Evolutionary conservation across 2,329 filamentous ascomycete genomes (phyloP).

Genomic region (Stachybotrys echinatus): DNA sequence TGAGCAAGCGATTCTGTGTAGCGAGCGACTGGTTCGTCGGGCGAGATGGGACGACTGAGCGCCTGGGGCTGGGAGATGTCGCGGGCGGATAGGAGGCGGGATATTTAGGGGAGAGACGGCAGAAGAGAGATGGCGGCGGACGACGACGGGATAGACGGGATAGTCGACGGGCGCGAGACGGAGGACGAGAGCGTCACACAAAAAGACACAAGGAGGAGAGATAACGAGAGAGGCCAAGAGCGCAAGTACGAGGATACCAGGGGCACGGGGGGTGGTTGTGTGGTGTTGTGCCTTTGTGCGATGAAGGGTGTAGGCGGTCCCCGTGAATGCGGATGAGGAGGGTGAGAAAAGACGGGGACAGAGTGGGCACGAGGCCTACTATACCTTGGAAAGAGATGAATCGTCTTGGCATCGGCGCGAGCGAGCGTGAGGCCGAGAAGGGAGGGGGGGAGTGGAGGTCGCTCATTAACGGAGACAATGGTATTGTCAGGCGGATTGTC

Average conservation of each 20-base stretch:
- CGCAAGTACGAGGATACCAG: not conserved
- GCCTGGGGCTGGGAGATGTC: too few relatives aligned
- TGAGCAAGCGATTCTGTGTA: not conserved
- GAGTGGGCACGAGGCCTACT: not conserved
- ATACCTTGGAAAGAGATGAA: not conserved
- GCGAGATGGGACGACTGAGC: too few relatives aligned
- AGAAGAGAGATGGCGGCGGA: too few relatives aligned
- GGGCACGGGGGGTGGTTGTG: not conserved
- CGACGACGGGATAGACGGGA: not conserved
- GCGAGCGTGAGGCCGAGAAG: not conserved
- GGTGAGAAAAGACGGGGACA: not conserved
- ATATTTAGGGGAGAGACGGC: too few relatives aligned
- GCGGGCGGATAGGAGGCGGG: too few relatives aligned
- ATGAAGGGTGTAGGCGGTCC: not conserved
- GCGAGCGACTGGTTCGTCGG: not conserved
- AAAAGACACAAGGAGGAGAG: not conserved
- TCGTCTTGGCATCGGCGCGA: not conserved
- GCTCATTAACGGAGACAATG: not conserved
- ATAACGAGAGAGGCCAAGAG: not conserved
- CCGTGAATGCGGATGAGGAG: not conserved
- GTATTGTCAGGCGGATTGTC: not conserved
- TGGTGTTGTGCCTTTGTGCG: too few relatives aligned
- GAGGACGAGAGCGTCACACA: not conserved
- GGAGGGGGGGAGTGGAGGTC: not conserved
- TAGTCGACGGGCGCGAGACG: not conserved